phyloP scores from a whole-genome alignment of 2,329 filamentous ascomycete species.

The Sporothrix humicola region DNA sequence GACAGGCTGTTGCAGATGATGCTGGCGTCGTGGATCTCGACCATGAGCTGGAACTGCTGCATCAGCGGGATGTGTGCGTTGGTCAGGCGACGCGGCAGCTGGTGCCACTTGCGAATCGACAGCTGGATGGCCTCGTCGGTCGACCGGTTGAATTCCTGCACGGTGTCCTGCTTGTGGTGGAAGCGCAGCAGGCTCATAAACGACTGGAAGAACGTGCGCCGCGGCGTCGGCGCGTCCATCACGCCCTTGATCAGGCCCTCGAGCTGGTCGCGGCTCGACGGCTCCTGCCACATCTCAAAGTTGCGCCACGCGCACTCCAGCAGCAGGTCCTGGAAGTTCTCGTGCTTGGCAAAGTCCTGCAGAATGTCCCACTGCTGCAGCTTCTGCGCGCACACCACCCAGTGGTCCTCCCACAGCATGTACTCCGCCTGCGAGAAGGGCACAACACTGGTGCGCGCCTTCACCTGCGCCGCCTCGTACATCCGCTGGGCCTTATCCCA shows the following conservation, averaged over 20 bases:
- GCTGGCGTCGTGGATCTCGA: constrained; percentile 96
- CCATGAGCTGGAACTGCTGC: constrained; percentile 96
- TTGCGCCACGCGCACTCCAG: constrained; percentile 95
- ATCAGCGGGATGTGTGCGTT: constrained; percentile 93
- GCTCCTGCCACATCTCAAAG: constrained; percentile 90
- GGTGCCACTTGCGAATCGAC: constrained; percentile 98
- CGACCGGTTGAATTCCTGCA: constrained; percentile 81
- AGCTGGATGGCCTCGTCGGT: constrained; percentile 98
- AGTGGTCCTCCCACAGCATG: constrained; percentile 99
- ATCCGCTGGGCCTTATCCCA: constrained; percentile 99
- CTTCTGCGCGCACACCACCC: constrained; percentile 97
- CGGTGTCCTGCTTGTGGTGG: constrained; percentile 83
- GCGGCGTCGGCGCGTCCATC: constrained; percentile 93
- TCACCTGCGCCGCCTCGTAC: constrained; percentile 96
- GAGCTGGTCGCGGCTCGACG: constrained; percentile 84
- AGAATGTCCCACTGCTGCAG: constrained; percentile 99
- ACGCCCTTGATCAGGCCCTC: constrained; percentile 95
- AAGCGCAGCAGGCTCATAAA: constrained; percentile 97
- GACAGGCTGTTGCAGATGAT: constrained; percentile 92
- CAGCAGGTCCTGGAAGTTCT: constrained; percentile 96
- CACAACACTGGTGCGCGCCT: constrained; percentile 92
- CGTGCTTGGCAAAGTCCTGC: constrained; percentile 96
- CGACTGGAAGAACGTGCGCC: constrained; percentile 94
- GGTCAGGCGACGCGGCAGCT: constrained; percentile 90
- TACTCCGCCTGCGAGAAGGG: constrained; percentile 97